A percentile compares a stretch with the other conserved stretches of the same genome.
Evolutionary conservation across 2,329 filamentous ascomycete genomes (phyloP).

Genomic region (Calonectria ilicicola): DNA sequence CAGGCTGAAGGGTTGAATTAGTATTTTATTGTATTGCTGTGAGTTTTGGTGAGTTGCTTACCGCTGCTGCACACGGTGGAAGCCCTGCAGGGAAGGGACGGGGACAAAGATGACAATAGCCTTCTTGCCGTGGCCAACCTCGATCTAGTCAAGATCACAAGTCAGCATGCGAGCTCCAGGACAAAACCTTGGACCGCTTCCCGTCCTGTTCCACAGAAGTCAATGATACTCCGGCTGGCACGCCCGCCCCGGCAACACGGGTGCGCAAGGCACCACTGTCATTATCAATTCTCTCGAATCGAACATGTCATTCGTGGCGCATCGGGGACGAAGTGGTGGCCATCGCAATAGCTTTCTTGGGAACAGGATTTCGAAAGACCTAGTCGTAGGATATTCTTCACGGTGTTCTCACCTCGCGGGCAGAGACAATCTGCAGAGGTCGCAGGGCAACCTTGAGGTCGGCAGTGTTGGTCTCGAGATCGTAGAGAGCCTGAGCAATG

Average conservation of each 20-base stretch:
- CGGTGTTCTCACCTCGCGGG: constrained; percentile 91
- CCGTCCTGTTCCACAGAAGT: constrained; percentile 75
- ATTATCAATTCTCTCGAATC: constrained; percentile 37
- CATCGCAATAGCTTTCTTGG: constrained; percentile 50
- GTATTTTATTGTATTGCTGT: background rate
- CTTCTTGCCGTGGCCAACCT: constrained; percentile 99
- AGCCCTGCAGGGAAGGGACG: constrained; percentile 96
- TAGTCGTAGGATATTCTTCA: constrained; percentile 40
- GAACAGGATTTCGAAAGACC: constrained; percentile 58
- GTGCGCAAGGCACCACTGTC: constrained; percentile 22
- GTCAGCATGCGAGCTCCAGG: constrained; percentile 84
- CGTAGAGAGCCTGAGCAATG: constrained; percentile 97
- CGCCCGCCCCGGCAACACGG: constrained; percentile 43
- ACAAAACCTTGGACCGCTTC: constrained; percentile 79
- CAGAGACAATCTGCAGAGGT: constrained; percentile 98
- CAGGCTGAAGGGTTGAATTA: constrained; percentile 71
- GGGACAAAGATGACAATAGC: constrained; percentile 99
- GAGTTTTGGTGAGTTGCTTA: constrained; percentile 63
- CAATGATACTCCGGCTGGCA: constrained; percentile 53
- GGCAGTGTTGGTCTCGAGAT: constrained; percentile 99
- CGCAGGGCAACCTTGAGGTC: constrained; percentile 97
- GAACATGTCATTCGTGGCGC: constrained; percentile 37
- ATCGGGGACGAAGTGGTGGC: constrained; percentile 45
- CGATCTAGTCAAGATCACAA: constrained; percentile 84
- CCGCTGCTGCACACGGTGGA: constrained; percentile 99